phyloP scores from a whole-genome alignment of 108 stramenopile species.

The Stephanodiscus triporus region DNA sequence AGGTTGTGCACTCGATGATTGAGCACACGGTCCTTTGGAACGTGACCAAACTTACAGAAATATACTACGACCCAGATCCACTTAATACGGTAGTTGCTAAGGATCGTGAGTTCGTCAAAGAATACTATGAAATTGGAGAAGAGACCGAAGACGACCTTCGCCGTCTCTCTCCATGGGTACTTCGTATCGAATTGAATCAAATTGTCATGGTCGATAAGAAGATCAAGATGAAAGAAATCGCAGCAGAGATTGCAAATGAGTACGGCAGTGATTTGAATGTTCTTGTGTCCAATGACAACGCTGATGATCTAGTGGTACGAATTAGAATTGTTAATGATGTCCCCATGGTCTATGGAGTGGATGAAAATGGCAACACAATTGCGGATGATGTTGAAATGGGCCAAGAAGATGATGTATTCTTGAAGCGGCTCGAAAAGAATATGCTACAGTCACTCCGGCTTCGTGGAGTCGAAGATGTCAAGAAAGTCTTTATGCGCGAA shows the following conservation, averaged over 20 bases:
- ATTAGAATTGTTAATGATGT: constrained; percentile 92
- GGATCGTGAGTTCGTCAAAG: constrained; percentile 93
- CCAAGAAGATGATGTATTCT: constrained; percentile 92
- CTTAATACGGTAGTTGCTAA: constrained; percentile 85
- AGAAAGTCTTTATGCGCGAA: constrained; percentile 95
- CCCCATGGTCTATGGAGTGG: constrained; percentile 67
- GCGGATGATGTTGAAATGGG: constrained; percentile 78
- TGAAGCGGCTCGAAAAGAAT: constrained; percentile 93
- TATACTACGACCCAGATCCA: constrained; percentile 97
- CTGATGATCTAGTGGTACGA: constrained; percentile 87
- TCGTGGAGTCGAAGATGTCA: constrained; percentile 91
- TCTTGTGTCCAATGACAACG: constrained; percentile 93
- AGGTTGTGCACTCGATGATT: constrained; percentile 83
- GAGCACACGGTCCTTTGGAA: constrained; percentile 95
- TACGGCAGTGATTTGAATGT: constrained; percentile 90
- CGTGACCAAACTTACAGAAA: constrained; percentile 91
- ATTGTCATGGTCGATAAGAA: constrained; percentile 88
- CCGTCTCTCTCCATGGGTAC: constrained; percentile 93
- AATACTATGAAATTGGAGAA: constrained; percentile 89
- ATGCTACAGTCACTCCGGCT: constrained; percentile 88
- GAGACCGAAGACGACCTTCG: constrained; percentile 86
- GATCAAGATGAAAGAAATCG: constrained; percentile 90
- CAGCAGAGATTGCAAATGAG: constrained; percentile 77
- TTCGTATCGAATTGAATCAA: constrained; percentile 95
- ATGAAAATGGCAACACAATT: constrained; percentile 77